Base-by-base conservation (phyloP, 2,329 filamentous ascomycete species). In the Sporothrix luriei region DNA sequence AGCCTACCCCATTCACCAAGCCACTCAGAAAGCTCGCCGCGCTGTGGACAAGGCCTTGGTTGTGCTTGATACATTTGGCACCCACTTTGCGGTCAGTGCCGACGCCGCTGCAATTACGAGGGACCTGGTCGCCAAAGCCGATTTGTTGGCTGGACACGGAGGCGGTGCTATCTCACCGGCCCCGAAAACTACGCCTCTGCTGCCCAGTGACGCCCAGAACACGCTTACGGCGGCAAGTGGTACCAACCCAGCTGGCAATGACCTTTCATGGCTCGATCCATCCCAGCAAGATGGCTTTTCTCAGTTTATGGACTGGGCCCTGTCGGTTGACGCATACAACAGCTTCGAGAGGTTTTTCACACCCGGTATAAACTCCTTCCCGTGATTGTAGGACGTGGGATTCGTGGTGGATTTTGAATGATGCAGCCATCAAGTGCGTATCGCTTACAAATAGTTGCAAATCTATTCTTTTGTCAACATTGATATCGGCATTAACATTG, bases 291-390 rank as follows among this genome's bases (percentile, higher is more conserved):
- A 59, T 4, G 68, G 55, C 16, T 46, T 68, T 2, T 69, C 61
- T 14, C 70, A 73, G 14, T 73, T 73, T 55, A 76, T 76, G 72
- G 75, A 77, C 48, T 75, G 75, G 76, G 76, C 75, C 5, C 13
- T 75, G 26, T 74, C 73, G 9, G 74, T 77, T 29, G 76, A 77
- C 21, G n/a, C 48, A 24, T 66, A 21, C 38, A 54, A 38, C 69
- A 72, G 72, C 21, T 77, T 73, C 64, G 75, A 76, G 24, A 76
- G 68, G 51, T 76, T 74, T 59, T 66, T 66, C n/a, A 40, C 55
- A 4, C 40, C 46, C 11, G 24, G 24, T 26, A 38, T 57, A 57
- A 48, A 14, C 19, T 16, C 14, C 13, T 33, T 33, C 33, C 3
- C 33, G 2, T 33, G 33, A 33, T 6, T 33, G 33, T 6, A 7